phyloP scores from a whole-genome alignment of 2,329 filamentous ascomycete genomes.

The Pseudonectria buxi region DNA sequence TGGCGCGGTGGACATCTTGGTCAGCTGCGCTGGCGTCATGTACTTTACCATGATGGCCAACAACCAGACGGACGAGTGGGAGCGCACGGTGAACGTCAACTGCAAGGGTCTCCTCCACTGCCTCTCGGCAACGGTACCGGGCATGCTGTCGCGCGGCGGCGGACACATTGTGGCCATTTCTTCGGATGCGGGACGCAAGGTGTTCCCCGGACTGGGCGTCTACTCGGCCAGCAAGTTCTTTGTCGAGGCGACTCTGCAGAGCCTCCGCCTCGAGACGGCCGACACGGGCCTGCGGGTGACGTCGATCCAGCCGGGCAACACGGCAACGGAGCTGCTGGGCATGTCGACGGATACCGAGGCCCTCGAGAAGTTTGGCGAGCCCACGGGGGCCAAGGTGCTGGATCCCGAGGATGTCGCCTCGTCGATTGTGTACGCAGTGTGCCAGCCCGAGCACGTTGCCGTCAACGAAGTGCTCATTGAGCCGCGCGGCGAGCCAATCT shows the following conservation, averaged over 20 bases:
- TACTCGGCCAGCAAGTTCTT: slow-evolving; percentile 84
- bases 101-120: slow-evolving; percentile 76
- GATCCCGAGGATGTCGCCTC: slow-evolving; percentile 65
- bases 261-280: slow-evolving; percentile 67
- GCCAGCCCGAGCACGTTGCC: slow-evolving; percentile 67
- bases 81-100: slow-evolving; percentile 77
- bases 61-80: slow-evolving; percentile 66
- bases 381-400: slow-evolving; percentile 68
- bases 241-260: slow-evolving; percentile 74
- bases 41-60: slow-evolving; percentile 87
- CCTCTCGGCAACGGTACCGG: slow-evolving; percentile 61
- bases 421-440: slow-evolving; percentile 67
- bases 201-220: slow-evolving; percentile 74
- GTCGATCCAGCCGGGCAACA: slow-evolving; percentile 70
- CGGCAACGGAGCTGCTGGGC: slow-evolving; percentile 62
- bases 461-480: slow-evolving; percentile 78
- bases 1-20: slow-evolving; percentile 70
- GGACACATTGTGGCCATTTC: slow-evolving; percentile 78
- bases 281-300: slow-evolving; percentile 68
- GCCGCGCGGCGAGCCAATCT: slow-evolving; percentile 69
- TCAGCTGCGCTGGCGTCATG: slow-evolving; percentile 78
- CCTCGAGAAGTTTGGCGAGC: slow-evolving; percentile 70
- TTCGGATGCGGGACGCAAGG: slow-evolving; percentile 73
- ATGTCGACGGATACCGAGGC: slow-evolving; percentile 74
- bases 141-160: slow-evolving; percentile 61